Conservation (phyloP, 371 early-diverging fungal genomes). For the Mucor saturninus region DNA sequence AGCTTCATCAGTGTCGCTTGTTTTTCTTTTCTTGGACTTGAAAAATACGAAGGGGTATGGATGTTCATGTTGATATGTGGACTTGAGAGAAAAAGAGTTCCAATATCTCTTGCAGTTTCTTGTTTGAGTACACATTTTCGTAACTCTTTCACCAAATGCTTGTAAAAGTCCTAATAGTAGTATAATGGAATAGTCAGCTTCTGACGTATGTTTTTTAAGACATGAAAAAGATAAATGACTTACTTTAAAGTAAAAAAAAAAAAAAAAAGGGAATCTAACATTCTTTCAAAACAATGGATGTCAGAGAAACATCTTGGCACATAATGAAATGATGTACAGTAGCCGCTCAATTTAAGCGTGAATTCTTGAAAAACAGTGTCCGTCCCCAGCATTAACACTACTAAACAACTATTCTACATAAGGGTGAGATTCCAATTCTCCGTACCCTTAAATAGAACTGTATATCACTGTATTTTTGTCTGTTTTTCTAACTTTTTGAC, state of each 20-base stretch:
- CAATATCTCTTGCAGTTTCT: slow-evolving; percentile 9
- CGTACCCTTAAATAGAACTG: too few relatives aligned
- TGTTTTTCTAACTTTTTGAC: too few relatives aligned
- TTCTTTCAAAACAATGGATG: slow-evolving; percentile 14
- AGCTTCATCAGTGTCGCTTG: slow-evolving; percentile 4
- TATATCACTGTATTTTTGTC: too few relatives aligned
- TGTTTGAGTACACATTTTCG: slow-evolving; percentile 4
- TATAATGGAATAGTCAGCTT: slow-evolving; percentile 8
- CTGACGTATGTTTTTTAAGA: neutral
- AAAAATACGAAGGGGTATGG: slow-evolving; percentile 8
- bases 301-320: slow-evolving; percentile 19
- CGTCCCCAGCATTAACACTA: too few relatives aligned
- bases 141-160: slow-evolving; percentile 6
- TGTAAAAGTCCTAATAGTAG: slow-evolving; percentile 4
- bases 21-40: slow-evolving; percentile 9
- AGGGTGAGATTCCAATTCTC: too few relatives aligned
- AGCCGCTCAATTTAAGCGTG: too few relatives aligned
- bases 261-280: neutral
- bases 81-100: slow-evolving; percentile 8
- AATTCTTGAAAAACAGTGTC: too few relatives aligned
- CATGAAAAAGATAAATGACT: slow-evolving; percentile 7
- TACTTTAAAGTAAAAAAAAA: slow-evolving; percentile 7
- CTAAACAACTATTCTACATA: too few relatives aligned
- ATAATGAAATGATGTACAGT: neutral
- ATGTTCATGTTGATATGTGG: slow-evolving; percentile 7